Conservation (phyloP, 345 rosid species). For the Eucalyptus viminalis region DNA sequence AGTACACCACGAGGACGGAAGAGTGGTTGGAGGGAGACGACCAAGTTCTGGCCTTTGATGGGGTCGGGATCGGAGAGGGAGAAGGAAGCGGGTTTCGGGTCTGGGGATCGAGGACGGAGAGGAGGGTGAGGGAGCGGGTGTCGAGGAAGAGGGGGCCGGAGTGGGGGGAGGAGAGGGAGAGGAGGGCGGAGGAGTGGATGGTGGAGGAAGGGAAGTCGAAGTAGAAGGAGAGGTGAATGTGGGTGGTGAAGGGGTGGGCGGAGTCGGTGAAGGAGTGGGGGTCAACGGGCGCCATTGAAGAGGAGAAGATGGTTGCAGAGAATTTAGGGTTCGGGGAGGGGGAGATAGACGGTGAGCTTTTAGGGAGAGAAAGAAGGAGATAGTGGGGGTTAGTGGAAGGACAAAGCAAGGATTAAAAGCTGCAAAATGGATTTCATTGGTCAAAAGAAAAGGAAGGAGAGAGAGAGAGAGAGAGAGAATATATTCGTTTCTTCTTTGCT, state of each 20-base stretch:
- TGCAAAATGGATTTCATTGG: background rate
- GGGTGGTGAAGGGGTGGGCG: conserved; percentile 53
- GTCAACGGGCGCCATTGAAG: conserved; percentile 61
- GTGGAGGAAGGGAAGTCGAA: conserved; percentile 60
- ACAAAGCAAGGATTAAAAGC: background rate
- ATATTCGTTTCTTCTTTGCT: background rate
- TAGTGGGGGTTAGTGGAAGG: background rate
- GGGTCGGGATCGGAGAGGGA: conserved; percentile 28
- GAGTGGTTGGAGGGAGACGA: conserved; percentile 25
- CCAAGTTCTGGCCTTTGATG: conserved; percentile 37
- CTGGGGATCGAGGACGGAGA: conserved; percentile 24
- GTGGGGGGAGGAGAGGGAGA: conserved; percentile 38
- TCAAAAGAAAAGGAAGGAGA: background rate
- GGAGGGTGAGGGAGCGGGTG: conserved; percentile 49
- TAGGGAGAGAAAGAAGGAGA: background rate
- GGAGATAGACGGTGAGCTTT: background rate
- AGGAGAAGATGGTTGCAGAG: background rate
- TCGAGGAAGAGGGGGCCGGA: conserved; percentile 54
- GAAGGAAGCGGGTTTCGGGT: conserved; percentile 34
- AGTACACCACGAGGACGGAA: conserved; percentile 30
- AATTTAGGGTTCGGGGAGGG: background rate
- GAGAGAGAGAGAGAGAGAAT: background rate
- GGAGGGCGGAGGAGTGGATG: conserved; percentile 70
- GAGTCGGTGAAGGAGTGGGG: conserved; percentile 87
- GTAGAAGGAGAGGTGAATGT: conserved; percentile 60